These are phyloP conservation scores for Penicillium desertorum DNA, from an alignment of 495 filamentous ascomycete genomes.

Conservation along the genomic window DNA sequence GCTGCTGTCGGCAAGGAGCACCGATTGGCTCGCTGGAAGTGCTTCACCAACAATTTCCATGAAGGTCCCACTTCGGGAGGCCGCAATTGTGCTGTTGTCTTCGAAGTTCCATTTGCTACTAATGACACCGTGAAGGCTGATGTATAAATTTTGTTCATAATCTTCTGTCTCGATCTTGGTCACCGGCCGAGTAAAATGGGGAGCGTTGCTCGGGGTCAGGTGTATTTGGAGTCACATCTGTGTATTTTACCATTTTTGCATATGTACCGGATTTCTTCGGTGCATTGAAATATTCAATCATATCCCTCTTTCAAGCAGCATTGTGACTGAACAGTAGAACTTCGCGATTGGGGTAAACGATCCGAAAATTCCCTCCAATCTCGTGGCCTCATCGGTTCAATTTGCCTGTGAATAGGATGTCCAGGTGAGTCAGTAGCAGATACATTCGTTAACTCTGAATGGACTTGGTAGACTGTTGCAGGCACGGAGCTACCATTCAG, in stretches of 20 bases:
- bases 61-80: constrained; percentile 53
- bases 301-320: constrained; percentile 7
- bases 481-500: not conserved
- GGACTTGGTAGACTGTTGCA: not conserved
- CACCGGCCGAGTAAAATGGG: constrained; percentile 12
- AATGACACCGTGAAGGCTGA: constrained; percentile 23
- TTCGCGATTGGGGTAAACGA: not conserved
- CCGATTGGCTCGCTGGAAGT: constrained; percentile 74
- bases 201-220: constrained; percentile 16
- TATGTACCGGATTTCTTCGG: constrained; percentile 11
- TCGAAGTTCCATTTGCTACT: constrained; percentile 64
- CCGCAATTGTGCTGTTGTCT: constrained; percentile 75
- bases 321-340: not conserved
- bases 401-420: not conserved
- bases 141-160: constrained; percentile 27
- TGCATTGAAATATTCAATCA: constrained; percentile 10
- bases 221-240: constrained; percentile 16
- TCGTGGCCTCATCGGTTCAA: not conserved
- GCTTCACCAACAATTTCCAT: constrained; percentile 42
- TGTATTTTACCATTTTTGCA: constrained; percentile 19
- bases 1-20: constrained; percentile 84
- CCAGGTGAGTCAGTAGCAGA: not conserved
- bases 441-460: not conserved
- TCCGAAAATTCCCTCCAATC: not conserved
- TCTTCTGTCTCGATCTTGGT: constrained; percentile 13